These are phyloP conservation scores for Asterophora parasitica DNA, from an alignment of 768 basidiomycete species.

Conservation along the genomic window DNA sequence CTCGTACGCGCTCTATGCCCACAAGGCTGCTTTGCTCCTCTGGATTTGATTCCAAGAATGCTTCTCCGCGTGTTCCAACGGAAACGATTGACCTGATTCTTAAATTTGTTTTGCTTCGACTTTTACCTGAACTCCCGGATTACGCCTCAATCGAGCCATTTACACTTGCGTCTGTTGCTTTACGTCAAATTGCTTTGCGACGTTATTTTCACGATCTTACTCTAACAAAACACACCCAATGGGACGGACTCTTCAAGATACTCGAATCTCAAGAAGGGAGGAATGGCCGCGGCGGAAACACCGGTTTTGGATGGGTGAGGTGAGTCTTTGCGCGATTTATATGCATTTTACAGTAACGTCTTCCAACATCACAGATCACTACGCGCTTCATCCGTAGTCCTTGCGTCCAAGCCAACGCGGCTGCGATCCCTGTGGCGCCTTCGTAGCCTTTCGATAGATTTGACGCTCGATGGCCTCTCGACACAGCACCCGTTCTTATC, in stretches of 20 bases:
- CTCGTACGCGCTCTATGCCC: neutral
- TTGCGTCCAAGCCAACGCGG: conserved; percentile 20
- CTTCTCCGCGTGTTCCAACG: conserved; percentile 27
- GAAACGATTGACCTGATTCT: conserved; percentile 35
- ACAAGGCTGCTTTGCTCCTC: neutral
- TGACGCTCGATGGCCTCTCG: conserved; percentile 36
- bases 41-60: neutral
- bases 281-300: too few relatives aligned
- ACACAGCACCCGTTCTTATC: conserved; percentile 37
- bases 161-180: conserved; percentile 34
- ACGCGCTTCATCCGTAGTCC: conserved; percentile 24
- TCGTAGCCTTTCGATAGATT: conserved; percentile 35
- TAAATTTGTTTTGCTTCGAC: conserved; percentile 18
- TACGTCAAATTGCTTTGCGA: conserved; percentile 41
- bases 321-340: conserved; percentile 26
- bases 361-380: conserved; percentile 24
- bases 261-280: conserved; percentile 21
- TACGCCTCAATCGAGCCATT: conserved; percentile 35
- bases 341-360: conserved; percentile 6
- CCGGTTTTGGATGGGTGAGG: conserved; percentile 36
- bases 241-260: conserved; percentile 19
- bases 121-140: conserved; percentile 8
- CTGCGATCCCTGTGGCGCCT: conserved; percentile 32
- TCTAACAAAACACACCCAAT: conserved; percentile 21
- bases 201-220: conserved; percentile 29